Conservation (phyloP, 192 early-diverging fungal species). For the Umbelopsis ramanniana region DNA sequence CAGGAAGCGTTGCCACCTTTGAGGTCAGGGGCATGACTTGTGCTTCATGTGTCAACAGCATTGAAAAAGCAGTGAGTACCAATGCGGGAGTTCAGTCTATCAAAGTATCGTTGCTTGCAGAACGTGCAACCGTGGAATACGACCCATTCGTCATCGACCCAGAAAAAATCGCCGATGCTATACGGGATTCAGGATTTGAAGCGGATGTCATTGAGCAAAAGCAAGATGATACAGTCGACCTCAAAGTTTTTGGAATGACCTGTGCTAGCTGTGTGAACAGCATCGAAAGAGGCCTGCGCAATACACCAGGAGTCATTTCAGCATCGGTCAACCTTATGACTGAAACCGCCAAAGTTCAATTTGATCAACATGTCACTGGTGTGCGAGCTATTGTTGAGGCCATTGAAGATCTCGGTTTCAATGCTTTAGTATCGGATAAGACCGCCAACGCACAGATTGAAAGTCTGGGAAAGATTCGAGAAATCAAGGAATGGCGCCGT, state of each 20-base stretch:
- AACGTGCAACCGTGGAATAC: constrained; percentile 80
- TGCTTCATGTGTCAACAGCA: constrained; percentile 85
- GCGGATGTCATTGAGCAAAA: constrained; percentile 46
- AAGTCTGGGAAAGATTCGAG: constrained; percentile 81
- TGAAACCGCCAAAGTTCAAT: constrained; percentile 76
- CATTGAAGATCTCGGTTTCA: constrained; percentile 76
- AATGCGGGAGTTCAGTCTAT: constrained; percentile 66
- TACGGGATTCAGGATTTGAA: constrained; percentile 80
- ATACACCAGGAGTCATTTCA: constrained; percentile 46
- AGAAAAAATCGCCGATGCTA: constrained; percentile 62
- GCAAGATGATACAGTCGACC: constrained; percentile 11
- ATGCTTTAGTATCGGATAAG: constrained; percentile 24
- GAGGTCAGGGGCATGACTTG: constrained; percentile 97
- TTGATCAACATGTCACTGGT: constrained; percentile 62
- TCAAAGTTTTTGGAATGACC: constrained; percentile 76
- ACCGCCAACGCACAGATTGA: constrained; percentile 80
- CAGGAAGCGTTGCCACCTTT: constrained; percentile 37
- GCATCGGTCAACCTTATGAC: constrained; percentile 77
- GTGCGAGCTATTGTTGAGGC: constrained; percentile 79
- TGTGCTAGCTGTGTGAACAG: constrained; percentile 84
- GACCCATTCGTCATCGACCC: constrained; percentile 55
- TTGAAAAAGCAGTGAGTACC: constrained; percentile 69
- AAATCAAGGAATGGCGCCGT: constrained; percentile 80
- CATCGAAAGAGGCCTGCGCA: constrained; percentile 63
- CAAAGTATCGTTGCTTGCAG: constrained; percentile 86